Evolutionary conservation across 768 basidiomycete species (phyloP).

Genomic region (Auriscalpium microsporum): DNA sequence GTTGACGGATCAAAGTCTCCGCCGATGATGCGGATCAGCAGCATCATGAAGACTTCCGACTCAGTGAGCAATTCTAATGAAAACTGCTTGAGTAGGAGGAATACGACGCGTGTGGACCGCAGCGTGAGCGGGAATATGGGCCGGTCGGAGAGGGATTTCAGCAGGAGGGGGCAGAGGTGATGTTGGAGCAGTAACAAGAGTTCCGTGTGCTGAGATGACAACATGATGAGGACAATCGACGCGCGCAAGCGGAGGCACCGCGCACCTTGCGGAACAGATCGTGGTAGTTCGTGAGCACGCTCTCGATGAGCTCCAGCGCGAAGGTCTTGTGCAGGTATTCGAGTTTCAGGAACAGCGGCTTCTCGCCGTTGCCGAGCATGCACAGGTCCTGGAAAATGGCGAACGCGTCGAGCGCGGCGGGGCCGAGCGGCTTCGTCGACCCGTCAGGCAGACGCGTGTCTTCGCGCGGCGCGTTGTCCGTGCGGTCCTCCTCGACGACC

Average conservation of each 20-base stretch:
- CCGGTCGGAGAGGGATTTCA: constrained; percentile 76
- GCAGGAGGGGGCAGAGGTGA: constrained; percentile 83
- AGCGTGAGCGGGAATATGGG: constrained; percentile 83
- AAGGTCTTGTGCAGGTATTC: constrained; percentile 86
- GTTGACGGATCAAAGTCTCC: constrained; percentile 58
- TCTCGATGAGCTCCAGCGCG: constrained; percentile 94
- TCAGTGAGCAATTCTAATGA: constrained; percentile 72
- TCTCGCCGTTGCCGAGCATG: constrained; percentile 74
- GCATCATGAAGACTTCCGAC: constrained; percentile 77
- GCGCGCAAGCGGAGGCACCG: neutral
- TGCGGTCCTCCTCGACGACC: constrained; percentile 69
- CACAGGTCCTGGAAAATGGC: constrained; percentile 91
- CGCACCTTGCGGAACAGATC: constrained; percentile 73
- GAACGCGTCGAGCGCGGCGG: constrained; percentile 78
- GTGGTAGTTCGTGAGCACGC: constrained; percentile 88
- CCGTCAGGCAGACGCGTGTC: constrained; percentile 52
- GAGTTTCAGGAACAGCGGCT: constrained; percentile 73
- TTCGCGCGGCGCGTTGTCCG: constrained; percentile 26
- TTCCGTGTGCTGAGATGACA: constrained; percentile 56
- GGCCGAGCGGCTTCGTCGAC: constrained; percentile 49
- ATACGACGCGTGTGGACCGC: constrained; percentile 88
- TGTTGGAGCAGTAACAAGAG: constrained; percentile 80
- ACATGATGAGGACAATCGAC: neutral
- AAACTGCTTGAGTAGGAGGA: constrained; percentile 88
- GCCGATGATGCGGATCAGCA: constrained; percentile 56